Evolutionary conservation across 768 basidiomycete genomes (phyloP), one percentile per base, ranked within the genome.

Genomic region (Coprinellus micaceus): DNA sequence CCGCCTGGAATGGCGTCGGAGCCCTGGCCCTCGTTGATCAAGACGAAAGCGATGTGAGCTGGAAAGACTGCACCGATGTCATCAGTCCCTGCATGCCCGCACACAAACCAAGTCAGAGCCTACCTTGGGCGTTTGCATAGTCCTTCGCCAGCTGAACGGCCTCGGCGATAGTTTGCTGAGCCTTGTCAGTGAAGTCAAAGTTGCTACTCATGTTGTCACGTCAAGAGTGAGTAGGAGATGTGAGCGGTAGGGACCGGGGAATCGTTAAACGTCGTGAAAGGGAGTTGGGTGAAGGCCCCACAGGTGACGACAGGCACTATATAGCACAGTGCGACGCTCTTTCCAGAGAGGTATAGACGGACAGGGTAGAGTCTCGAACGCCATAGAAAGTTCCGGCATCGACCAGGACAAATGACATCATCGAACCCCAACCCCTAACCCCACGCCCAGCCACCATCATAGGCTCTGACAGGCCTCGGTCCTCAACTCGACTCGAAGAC

Each of bases 121-220:
- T n/a, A 88, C 90, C 82, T 80, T 94, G 88, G 0, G 84, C 85
- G 64, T 93, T 85, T 17, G 89, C 80, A 66, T 92, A 84, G 70
- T 95, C 91, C 66, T 84, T 91, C 11, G 93, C 91, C 41, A 88
- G 79, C 63, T 92, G 90, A 53, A 91, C 69, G 1, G 93, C 86
- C 49, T 83, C 82, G 53, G 82, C 71, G 53, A 95, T 65, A 25
- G 86, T 78, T 63, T 87, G 80, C 64, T 83, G 79, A 12, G 93
- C 81, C 69, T 89, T 92, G 71, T 95, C 91, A 26, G 94, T 96
- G 63, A 94, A 89, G 62, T 95, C 88, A 59, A 89, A 74, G 71
- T 83, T 83, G 58, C 77, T 74, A 56, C 76, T 60, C 79, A 82
- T 83, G 62, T 50, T 69, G 24, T 40, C 19, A 10, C 1, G 13